Evolutionary conservation across 2,329 filamentous ascomycete species (phyloP).

Genomic region (Fusarium albosuccineum): DNA sequence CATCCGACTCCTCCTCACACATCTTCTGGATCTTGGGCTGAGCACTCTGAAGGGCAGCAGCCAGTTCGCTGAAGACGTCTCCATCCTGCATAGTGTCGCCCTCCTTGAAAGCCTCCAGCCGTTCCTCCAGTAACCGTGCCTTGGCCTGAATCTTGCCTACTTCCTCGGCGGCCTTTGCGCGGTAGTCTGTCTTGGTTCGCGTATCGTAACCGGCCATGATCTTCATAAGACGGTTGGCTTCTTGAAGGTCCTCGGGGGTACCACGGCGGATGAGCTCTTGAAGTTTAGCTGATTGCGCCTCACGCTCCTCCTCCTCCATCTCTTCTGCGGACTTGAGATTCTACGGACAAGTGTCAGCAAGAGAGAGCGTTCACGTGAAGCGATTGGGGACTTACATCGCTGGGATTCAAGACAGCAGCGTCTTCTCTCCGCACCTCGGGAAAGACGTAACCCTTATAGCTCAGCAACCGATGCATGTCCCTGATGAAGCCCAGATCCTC

Average conservation of each 20-base stretch:
- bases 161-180: constrained; percentile 96
- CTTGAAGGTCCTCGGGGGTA: constrained; percentile 91
- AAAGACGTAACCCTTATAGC: constrained; percentile 97
- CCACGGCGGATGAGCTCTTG: constrained; percentile 96
- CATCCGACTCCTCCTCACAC: constrained; percentile 98
- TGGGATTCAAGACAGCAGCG: constrained; percentile 95
- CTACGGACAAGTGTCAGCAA: constrained; percentile 58
- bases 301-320: constrained; percentile 97
- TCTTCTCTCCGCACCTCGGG: constrained; percentile 93
- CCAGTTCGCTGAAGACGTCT: constrained; percentile 84
- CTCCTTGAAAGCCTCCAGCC: constrained; percentile 84
- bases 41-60: constrained; percentile 87
- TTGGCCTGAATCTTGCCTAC: constrained; percentile 97
- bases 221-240: constrained; percentile 98
- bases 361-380: constrained; percentile 55
- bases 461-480: constrained; percentile 96
- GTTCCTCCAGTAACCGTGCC: constrained; percentile 90
- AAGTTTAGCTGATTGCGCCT: constrained; percentile 96
- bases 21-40: constrained; percentile 99
- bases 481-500: constrained; percentile 96
- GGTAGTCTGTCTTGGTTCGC: constrained; percentile 94
- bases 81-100: constrained; percentile 82
- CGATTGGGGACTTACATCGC: constrained; percentile 77
- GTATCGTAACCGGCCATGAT: constrained; percentile 99
- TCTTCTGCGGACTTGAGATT: constrained; percentile 97